Evolutionary conservation across 306 rosid genomes (phyloP), one percentile per base, ranked within the genome.

Genomic region (Biancaea sappan): DNA sequence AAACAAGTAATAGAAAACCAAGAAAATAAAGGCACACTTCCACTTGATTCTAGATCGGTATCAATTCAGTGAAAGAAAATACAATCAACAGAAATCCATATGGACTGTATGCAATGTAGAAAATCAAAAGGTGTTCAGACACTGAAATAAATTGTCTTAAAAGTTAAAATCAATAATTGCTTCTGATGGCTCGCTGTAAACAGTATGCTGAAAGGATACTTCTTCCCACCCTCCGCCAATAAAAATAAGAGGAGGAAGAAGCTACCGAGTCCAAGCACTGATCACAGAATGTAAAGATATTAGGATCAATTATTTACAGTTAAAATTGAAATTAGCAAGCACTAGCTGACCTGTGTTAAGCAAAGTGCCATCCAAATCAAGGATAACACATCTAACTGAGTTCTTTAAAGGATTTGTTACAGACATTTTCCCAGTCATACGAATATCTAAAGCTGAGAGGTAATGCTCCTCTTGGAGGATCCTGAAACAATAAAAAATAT

Each of bases 311-410:
- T 31, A 32, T 2, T 35, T 8, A 35, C 47, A 61, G 52, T 25
- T 26, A 54, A 31, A 18, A 43, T 8, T 10, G 48, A 76, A 28
- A 29, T 4, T 24, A n/a, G 38, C 56, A 19, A 65, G 44, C 18
- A 24, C 54, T 9, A 59, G 9, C 56, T 56, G 28, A 89, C 98
- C 98, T 77, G 96, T 91, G 74, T 88, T 81, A 34, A 94, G 80
- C 31, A 94, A 86, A 0, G 96, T 91, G 72, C 97, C 98, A 80
- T 94, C 97, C 86, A 94, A 85, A 86, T 90, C 98, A 83, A 94
- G 84, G 63, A 94, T 77, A 64, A 94, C 93, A 38, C 93, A 87
- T 6, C 87, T 84, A 19, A 83, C 47, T 65, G 77, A 71, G 74
- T 80, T 90, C 79, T 72, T 85, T 35, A 87, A 44, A 57, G 92